Base-by-base conservation (phyloP, 1,284 basidiomycete species). In the Melampsora occidentalis region DNA sequence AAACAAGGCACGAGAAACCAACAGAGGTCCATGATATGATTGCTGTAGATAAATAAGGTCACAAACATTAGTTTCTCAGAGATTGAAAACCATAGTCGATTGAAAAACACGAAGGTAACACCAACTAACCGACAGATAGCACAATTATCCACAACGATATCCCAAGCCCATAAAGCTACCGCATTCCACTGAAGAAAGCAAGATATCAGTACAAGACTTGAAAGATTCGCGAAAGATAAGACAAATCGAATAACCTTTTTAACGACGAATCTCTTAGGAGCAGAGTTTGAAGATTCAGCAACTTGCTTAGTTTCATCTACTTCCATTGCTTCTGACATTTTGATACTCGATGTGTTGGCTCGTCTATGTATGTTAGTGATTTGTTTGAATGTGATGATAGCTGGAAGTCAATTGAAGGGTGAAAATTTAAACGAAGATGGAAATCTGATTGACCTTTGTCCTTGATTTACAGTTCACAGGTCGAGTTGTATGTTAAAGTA, bases 21-120 rank as follows among this genome's bases (percentile, higher is more conserved):
- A 96, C 94, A 97, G 68, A 97, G 90, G 84, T 97, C 94, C 94
- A 97, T 97, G 86, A 97, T 97, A 83, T 97, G 94, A 84, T 95
- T 96, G 82, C 92, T 89, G 86, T 93, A 95, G 84, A 96, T 96
- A 65, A 94, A 93, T 81, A 14, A 59, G 3, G 28, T 12, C 12
- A 42, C 61, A 93, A 78, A 65, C 48, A 2, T 48, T 12, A 46
- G 20, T 2, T 67, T 46, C 25, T n/a, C 61, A 25, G 48, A 49
- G 7, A 7, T 61, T 1, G 14, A n/a, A 39, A n/a, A 16, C 20
- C 14, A 46, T 75, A 35, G 10, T 4, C 65, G 59, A 65, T 25
- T 39, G 64, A 69, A 33, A 6, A 20, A 69, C 33, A 65, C 48
- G 57, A 39, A 64, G 31, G 6, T 16, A 33, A n/a, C 6, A 67